These are phyloP conservation scores for Colletotrichum sansevieriae DNA, from an alignment of 2,329 filamentous ascomycete species.

Conservation along the genomic window DNA sequence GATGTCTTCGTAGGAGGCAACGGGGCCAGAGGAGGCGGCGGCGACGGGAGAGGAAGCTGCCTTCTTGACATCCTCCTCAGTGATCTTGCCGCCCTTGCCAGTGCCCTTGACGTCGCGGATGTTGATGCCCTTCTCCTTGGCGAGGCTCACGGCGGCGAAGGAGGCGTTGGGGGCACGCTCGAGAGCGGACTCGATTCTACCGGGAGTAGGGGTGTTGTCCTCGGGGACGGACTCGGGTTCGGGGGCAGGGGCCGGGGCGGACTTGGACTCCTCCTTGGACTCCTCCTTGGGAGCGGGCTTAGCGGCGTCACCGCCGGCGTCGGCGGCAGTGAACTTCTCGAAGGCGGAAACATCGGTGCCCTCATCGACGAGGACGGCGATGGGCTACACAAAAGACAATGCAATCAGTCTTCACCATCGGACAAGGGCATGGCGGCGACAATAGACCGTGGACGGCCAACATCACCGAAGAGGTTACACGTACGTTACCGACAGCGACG, in stretches of 20 bases:
- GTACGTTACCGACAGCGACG: slow-evolving; percentile 91
- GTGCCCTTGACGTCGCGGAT: slow-evolving; percentile 86
- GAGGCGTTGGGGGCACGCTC: slow-evolving; percentile 83
- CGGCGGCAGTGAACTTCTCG: slow-evolving; percentile 86
- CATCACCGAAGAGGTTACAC: slow-evolving; percentile 53
- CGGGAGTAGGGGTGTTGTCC: slow-evolving; percentile 74
- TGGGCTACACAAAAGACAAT: slow-evolving; percentile 74
- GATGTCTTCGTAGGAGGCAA: slow-evolving; percentile 78
- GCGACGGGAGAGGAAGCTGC: slow-evolving; percentile 70
- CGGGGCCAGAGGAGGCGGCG: slow-evolving; percentile 68
- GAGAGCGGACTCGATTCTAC: slow-evolving; percentile 84
- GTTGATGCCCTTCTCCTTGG: slow-evolving; percentile 85
- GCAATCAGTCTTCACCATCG: slow-evolving; percentile 14
- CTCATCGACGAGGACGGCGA: slow-evolving; percentile 94
- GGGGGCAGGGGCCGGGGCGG: slow-evolving; percentile 67
- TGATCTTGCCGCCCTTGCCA: slow-evolving; percentile 88
- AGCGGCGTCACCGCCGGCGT: slow-evolving; percentile 86
- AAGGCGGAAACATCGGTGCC: slow-evolving; percentile 89
- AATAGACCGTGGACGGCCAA: slow-evolving; percentile 12
- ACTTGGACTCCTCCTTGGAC: slow-evolving; percentile 73
- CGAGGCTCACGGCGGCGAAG: slow-evolving; percentile 82
- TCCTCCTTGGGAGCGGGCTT: slow-evolving; percentile 75
- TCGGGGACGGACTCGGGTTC: slow-evolving; percentile 62
- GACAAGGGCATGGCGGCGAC: slow-evolving; percentile 32
- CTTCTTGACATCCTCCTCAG: slow-evolving; percentile 94